Base-by-base conservation (phyloP, 1,284 basidiomycete species). In the Exobasidium cylindrosporum region DNA sequence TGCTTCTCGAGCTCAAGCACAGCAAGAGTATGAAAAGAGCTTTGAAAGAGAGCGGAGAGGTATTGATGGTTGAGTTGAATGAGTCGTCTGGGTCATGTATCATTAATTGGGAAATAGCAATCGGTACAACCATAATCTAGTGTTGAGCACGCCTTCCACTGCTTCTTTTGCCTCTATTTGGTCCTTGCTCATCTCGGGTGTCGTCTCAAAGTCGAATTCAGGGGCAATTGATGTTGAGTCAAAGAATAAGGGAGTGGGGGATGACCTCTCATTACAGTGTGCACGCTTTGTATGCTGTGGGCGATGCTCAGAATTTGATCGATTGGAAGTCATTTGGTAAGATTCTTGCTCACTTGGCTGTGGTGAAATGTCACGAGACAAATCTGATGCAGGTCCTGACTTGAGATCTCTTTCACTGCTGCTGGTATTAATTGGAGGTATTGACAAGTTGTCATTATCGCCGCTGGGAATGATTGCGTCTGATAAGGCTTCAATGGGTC, bases 11-110 rank as follows among this genome's bases (percentile, higher is more conserved):
- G n/a, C 47, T 24, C 47, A 50, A 13, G 47, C 47, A 24, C 47
- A 50, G 26, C 21, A 28, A 14, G 47, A 50, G 26, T 50, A 7
- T 13, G 47, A 50, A 50, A 28, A 21, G 26, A 50, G 47, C 13
- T 50, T 50, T 24, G 47, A 50, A 14, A 21, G 47, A 14, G 47
- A 50, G 26, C n/a, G 47, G n/a, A 21, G 47, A 24, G 47, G 47
- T 14, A 50, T 50, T 5, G 47, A 50, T 28, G 47, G 47, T 14
- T 28, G 26, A 5, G 4, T 40, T 40, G 35, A 7, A 40, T 40
- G 35, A 40, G 35, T 40, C 35, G 17, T 17, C 17, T 40, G 17
- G 35, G 35, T 10, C 35, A 40, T 40, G 35, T n/a, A n/a, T n/a
- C n/a, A n/a, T n/a, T n/a, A n/a, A 17, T 17, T 40, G 35, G 35